Evolutionary conservation across 2,329 filamentous ascomycete genomes (phyloP).

Genomic region (Grosmannia penicillata): DNA sequence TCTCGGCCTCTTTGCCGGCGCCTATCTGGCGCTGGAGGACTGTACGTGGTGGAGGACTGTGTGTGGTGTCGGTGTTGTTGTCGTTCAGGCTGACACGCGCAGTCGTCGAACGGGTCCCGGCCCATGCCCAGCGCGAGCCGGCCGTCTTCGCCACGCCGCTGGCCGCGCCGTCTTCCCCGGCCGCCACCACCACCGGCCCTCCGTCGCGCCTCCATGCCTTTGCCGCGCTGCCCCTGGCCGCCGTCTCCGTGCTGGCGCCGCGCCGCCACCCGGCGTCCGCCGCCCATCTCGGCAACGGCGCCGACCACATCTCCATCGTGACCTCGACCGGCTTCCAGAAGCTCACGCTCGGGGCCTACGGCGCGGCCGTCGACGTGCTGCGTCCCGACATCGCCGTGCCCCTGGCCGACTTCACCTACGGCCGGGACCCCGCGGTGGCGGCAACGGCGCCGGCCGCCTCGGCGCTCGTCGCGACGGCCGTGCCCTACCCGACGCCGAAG

Average conservation of each 20-base stretch:
- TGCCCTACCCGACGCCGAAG: conserved; percentile 39
- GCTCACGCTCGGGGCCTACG: conserved; percentile 55
- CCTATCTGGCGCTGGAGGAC: conserved; percentile 81
- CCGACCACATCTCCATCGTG: conserved; percentile 57
- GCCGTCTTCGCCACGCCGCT: conserved; percentile 7
- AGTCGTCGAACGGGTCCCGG: conserved; percentile 8
- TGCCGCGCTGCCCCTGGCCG: conserved; percentile 51
- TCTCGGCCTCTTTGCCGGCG: conserved; percentile 48
- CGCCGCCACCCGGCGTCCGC: conserved; percentile 63
- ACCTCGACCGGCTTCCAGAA: conserved; percentile 76
- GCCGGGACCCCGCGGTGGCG: conserved; percentile 16
- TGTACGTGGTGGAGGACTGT: conserved; percentile 46
- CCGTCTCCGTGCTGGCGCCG: conserved; percentile 58
- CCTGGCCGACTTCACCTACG: conserved; percentile 52
- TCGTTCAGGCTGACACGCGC: background rate
- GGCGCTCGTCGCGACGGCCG: background rate
- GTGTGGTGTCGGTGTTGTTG: too few relatives aligned
- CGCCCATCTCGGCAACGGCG: conserved; percentile 56
- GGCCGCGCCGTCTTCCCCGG: background rate
- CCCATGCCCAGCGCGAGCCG: conserved; percentile 3
- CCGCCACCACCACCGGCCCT: background rate
- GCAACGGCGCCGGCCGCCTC: background rate
- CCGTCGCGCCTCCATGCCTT: conserved; percentile 54
- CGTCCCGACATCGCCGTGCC: conserved; percentile 69
- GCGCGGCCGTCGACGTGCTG: conserved; percentile 46